Conservation (phyloP, 139 green algal species). For the Chlamydomonas sphaeroides region DNA sequence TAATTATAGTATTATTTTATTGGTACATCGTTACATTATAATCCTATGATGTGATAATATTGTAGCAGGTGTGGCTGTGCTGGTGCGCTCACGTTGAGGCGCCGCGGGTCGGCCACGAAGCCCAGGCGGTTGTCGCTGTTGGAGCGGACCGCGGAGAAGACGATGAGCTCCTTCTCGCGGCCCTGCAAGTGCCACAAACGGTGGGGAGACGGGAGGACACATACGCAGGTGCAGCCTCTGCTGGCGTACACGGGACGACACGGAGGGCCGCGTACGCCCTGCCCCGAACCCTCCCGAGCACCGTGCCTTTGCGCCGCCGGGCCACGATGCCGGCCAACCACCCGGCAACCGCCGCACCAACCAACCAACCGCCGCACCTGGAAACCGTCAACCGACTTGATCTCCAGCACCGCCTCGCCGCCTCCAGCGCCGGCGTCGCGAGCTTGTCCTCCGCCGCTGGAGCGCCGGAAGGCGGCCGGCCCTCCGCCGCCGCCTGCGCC, state of each 20-base stretch:
- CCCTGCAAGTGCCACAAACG: constrained; percentile 55
- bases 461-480: background rate
- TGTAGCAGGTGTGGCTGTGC: too few species aligned
- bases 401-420: constrained; percentile 43
- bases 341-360: background rate
- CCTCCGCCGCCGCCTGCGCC: too few species aligned
- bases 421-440: background rate
- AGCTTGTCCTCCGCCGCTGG: too few species aligned
- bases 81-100: constrained; percentile 97
- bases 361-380: constrained; percentile 60
- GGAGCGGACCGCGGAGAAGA: constrained; percentile 89
- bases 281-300: too few species aligned
- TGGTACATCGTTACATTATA: too few species aligned
- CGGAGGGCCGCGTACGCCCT: background rate
- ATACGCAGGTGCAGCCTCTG: too few species aligned
- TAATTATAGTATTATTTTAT: too few species aligned
- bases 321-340: background rate
- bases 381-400: constrained; percentile 77
- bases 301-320: background rate
- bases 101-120: constrained; percentile 86
- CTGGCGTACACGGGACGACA: background rate
- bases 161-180: constrained; percentile 90
- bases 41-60: too few species aligned
- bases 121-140: constrained; percentile 76
- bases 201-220: too few species aligned